Conservation (phyloP, 2,329 filamentous ascomycete genomes). For the Ascochyta koolunga region DNA sequence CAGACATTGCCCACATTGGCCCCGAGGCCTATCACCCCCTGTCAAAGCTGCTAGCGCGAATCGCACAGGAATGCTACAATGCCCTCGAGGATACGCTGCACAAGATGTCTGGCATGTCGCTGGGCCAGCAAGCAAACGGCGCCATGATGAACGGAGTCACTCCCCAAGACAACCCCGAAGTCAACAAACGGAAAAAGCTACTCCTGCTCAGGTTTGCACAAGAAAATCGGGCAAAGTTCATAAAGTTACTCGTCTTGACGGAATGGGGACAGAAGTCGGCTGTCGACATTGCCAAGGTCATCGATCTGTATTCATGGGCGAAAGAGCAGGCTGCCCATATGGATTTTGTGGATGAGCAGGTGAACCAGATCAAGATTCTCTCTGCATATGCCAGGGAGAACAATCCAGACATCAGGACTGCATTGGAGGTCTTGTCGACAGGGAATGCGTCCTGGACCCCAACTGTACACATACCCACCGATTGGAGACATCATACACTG, state of each 20-base stretch:
- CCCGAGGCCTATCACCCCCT: constrained; percentile 75
- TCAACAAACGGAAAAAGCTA: constrained; percentile 68
- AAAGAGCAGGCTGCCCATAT: constrained; percentile 39
- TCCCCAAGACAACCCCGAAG: constrained; percentile 33
- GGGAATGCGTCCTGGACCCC: constrained; percentile 80
- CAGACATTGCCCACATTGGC: constrained; percentile 70
- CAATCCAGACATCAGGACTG: constrained; percentile 89
- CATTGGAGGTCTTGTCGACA: constrained; percentile 80
- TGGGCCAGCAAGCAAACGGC: constrained; percentile 60
- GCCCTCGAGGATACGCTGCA: constrained; percentile 73
- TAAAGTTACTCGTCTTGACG: constrained; percentile 87
- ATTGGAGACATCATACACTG: not conserved
- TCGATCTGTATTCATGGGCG: constrained; percentile 82
- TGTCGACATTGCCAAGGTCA: constrained; percentile 80
- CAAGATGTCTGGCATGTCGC: constrained; percentile 71
- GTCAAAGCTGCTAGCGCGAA: constrained; percentile 73
- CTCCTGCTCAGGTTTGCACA: constrained; percentile 78
- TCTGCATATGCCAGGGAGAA: constrained; percentile 76
- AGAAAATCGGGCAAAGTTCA: constrained; percentile 82
- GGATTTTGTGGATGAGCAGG: constrained; percentile 60
- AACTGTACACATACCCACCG: constrained; percentile 61
- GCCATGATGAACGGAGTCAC: constrained; percentile 48
- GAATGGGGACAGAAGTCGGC: constrained; percentile 77
- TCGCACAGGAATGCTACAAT: constrained; percentile 84
- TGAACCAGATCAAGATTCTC: constrained; percentile 73